These are phyloP conservation scores for Melampsora americana DNA, from an alignment of 1,284 basidiomycete genomes.

Conservation along the genomic window DNA sequence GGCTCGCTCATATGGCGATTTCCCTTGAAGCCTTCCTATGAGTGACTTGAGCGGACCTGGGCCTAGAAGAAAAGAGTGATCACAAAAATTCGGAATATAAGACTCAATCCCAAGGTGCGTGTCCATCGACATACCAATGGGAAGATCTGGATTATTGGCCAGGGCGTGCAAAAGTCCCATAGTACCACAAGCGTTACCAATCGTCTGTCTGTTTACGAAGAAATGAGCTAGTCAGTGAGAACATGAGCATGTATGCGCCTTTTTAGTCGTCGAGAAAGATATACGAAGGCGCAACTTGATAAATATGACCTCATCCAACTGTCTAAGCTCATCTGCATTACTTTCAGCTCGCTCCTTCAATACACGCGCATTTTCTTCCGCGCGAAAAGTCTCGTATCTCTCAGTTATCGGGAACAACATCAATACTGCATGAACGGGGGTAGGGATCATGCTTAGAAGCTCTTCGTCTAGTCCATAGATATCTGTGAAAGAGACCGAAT, in stretches of 20 bases:
- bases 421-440: conserved; percentile 52
- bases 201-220: conserved; percentile 41
- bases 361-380: conserved; percentile 46
- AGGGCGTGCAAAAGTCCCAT: conserved; percentile 54
- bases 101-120: neutral
- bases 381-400: conserved; percentile 46
- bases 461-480: conserved; percentile 53
- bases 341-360: conserved; percentile 9
- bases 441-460: conserved; percentile 53
- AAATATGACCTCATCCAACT: conserved; percentile 49
- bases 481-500: conserved; percentile 46
- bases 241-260: neutral
- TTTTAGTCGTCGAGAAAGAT: neutral
- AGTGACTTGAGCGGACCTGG: conserved; percentile 28
- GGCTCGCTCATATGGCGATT: conserved; percentile 32
- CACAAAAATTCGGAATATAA: neutral
- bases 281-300: conserved; percentile 48
- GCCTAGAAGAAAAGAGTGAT: neutral
- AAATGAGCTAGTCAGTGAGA: neutral
- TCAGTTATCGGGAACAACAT: conserved; percentile 52
- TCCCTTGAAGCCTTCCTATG: conserved; percentile 12
- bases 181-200: conserved; percentile 54
- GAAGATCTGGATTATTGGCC: conserved; percentile 49
- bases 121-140: conserved; percentile 42
- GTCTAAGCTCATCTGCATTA: conserved; percentile 12